Evolutionary conservation across 352 stramenopile species (phyloP).

Genomic region (Aphanomyces invadans): DNA sequence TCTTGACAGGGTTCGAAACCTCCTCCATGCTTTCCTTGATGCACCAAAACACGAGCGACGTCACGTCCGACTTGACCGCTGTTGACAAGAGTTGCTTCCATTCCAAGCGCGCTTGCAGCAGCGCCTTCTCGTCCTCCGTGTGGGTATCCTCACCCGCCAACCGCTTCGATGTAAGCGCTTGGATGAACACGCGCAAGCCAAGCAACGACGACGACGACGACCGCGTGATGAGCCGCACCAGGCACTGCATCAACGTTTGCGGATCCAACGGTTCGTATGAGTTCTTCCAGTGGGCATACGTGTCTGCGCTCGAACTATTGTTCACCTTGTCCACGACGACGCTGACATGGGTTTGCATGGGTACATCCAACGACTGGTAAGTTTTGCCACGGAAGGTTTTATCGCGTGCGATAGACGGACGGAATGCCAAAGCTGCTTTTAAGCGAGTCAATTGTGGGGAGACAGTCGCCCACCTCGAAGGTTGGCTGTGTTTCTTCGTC

Average conservation of each 20-base stretch:
- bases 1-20: conserved; percentile 11
- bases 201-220: conserved; percentile 5
- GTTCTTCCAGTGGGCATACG: not conserved
- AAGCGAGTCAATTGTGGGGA: not conserved
- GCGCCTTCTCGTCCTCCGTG: conserved; percentile 5
- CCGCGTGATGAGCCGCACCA: conserved; percentile 8
- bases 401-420: not conserved
- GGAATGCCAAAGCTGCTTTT: not conserved
- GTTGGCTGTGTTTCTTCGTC: not conserved
- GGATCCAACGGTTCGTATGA: not conserved
- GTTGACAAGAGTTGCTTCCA: conserved; percentile 7
- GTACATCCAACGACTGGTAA: not conserved
- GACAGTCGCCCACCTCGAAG: not conserved
- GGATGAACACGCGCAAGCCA: conserved; percentile 10
- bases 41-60: conserved; percentile 14
- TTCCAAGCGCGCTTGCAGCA: not conserved
- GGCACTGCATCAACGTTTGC: conserved; percentile 2
- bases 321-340: not conserved
- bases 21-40: conserved; percentile 3
- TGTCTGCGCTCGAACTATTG: not conserved
- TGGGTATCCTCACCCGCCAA: not conserved
- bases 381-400: not conserved
- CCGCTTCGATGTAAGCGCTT: conserved; percentile 14
- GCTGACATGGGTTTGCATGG: not conserved
- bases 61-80: conserved; percentile 15